Evolutionary conservation across 2,329 filamentous ascomycete genomes (phyloP).

Genomic region (Fusarium sp.): DNA sequence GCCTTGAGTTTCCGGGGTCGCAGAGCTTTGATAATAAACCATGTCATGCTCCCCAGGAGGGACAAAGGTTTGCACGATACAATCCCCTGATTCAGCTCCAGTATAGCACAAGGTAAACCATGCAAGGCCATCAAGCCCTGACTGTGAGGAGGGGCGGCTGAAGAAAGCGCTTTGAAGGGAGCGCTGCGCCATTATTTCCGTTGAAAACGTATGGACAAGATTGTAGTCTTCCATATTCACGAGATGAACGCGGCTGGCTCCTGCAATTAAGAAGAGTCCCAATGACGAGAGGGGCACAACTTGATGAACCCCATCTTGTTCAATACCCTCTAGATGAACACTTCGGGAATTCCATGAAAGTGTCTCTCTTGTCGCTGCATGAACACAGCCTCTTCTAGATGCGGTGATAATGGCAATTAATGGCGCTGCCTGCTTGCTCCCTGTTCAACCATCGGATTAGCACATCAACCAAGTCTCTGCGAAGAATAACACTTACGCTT

Average conservation of each 20-base stretch:
- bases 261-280: slow-evolving; percentile 70
- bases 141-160: slow-evolving; percentile 52
- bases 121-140: slow-evolving; percentile 68
- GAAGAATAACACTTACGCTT: slow-evolving; percentile 53
- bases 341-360: slow-evolving; percentile 63
- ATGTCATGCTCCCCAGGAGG: slow-evolving; percentile 64
- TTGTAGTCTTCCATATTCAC: slow-evolving; percentile 56
- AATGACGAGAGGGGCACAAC: slow-evolving; percentile 70
- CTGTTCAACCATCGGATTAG: slow-evolving; percentile 7
- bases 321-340: slow-evolving; percentile 56
- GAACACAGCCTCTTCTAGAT: slow-evolving; percentile 63
- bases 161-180: slow-evolving; percentile 72
- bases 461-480: not conserved
- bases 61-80: slow-evolving; percentile 73
- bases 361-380: slow-evolving; percentile 57
- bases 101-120: slow-evolving; percentile 75
- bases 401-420: slow-evolving; percentile 55
- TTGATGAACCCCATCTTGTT: slow-evolving; percentile 62
- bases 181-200: slow-evolving; percentile 67
- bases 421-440: slow-evolving; percentile 21
- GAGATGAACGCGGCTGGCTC: slow-evolving; percentile 69
- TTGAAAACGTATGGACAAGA: slow-evolving; percentile 71
- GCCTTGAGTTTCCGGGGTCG: slow-evolving; percentile 53
- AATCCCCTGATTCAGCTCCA: slow-evolving; percentile 68
- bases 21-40: slow-evolving; percentile 65